These are phyloP conservation scores for Aspergillus ellipticus DNA, from an alignment of 495 filamentous ascomycete species.

Conservation along the genomic window DNA sequence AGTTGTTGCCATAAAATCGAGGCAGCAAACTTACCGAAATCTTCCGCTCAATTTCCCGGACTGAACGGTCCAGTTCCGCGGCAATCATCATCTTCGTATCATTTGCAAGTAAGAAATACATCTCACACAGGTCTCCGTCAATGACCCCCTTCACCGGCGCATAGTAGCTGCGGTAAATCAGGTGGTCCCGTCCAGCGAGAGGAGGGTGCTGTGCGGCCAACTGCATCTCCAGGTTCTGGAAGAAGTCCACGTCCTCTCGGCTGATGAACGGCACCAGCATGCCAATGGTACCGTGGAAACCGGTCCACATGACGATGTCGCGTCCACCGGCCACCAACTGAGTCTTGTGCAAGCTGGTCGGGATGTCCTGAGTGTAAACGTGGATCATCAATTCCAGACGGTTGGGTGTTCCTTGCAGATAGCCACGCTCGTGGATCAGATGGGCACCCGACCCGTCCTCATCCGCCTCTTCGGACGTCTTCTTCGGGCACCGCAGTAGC, in stretches of 20 bases:
- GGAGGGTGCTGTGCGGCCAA: conserved; percentile 80
- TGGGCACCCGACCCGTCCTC: conserved; percentile 90
- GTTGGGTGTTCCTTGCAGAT: conserved; percentile 84
- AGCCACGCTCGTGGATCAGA: conserved; percentile 79
- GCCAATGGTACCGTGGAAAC: conserved; percentile 89
- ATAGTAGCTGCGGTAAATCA: conserved; percentile 94
- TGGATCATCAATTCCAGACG: conserved; percentile 80
- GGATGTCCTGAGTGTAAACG: conserved; percentile 88
- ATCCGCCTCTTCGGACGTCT: conserved; percentile 82
- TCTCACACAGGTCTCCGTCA: conserved; percentile 96
- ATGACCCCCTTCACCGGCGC: conserved; percentile 96
- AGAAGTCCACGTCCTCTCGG: conserved; percentile 94
- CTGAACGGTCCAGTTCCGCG: conserved; percentile 82
- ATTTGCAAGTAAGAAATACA: conserved; percentile 72
- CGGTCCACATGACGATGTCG: conserved; percentile 89
- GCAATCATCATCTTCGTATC: conserved; percentile 95
- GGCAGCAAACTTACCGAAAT: conserved; percentile 65
- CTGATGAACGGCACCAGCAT: conserved; percentile 85
- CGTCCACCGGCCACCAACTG: conserved; percentile 87
- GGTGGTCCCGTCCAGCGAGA: conserved; percentile 85
- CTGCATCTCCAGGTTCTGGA: conserved; percentile 86
- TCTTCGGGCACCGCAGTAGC: conserved; percentile 82
- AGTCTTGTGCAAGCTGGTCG: conserved; percentile 84
- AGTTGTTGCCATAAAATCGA: conserved; percentile 8
- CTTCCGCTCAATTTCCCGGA: conserved; percentile 90